These are phyloP conservation scores for Rhynchosporium secalis DNA, from an alignment of 2,329 filamentous ascomycete species.

Conservation along the genomic window DNA sequence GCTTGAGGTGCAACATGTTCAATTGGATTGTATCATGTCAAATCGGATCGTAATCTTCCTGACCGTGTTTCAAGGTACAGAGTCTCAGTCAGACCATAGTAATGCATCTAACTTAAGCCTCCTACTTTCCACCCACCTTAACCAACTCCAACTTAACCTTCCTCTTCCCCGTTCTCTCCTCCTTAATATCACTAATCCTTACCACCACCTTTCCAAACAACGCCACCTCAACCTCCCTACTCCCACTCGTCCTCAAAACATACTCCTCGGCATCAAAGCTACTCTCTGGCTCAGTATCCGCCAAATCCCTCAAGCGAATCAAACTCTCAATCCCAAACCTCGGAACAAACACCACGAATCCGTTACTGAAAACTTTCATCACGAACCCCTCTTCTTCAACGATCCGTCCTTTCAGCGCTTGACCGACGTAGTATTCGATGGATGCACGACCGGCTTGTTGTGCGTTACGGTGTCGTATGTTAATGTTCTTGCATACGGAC, in stretches of 20 bases:
- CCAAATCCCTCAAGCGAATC: constrained; percentile 82
- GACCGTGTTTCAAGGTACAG: background rate
- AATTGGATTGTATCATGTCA: background rate
- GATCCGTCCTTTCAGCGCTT: constrained; percentile 78
- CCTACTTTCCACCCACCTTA: constrained; percentile 28
- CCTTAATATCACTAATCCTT: constrained; percentile 86
- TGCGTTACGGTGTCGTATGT: constrained; percentile 93
- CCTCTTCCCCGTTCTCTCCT: constrained; percentile 94
- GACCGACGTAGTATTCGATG: constrained; percentile 97
- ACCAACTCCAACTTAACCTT: constrained; percentile 77
- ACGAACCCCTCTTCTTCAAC: constrained; percentile 90
- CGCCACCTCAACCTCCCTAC: constrained; percentile 63
- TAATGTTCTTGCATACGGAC: constrained; percentile 97
- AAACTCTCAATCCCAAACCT: constrained; percentile 93
- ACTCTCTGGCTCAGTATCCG: constrained; percentile 73
- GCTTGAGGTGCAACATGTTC: too few species aligned
- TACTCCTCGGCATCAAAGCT: constrained; percentile 87
- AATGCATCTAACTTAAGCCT: constrained; percentile 7
- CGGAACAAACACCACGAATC: constrained; percentile 94
- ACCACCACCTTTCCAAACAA: constrained; percentile 92
- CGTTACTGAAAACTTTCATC: constrained; percentile 97
- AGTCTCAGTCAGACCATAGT: background rate
- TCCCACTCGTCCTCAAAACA: constrained; percentile 62
- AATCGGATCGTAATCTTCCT: background rate
- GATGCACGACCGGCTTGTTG: constrained; percentile 92